Percentiles rank a stretch among this genome's conserved stretches.
Evolutionary conservation across 495 filamentous ascomycete genomes (phyloP).

Genomic region (Aeminium ludgeri): DNA sequence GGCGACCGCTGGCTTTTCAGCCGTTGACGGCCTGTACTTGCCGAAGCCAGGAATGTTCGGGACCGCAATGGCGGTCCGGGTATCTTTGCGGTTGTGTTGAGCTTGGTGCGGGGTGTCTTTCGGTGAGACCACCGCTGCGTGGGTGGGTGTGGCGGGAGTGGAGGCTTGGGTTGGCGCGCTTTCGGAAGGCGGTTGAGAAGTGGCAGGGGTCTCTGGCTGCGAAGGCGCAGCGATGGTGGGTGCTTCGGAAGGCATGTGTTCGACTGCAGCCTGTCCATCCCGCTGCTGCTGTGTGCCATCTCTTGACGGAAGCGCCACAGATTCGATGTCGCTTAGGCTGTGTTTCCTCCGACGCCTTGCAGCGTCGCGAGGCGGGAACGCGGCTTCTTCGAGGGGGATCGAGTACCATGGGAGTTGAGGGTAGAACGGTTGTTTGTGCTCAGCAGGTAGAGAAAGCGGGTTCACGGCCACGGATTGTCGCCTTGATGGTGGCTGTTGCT

Average conservation of each 20-base stretch:
- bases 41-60: slow-evolving; percentile 54
- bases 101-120: slow-evolving; percentile 18
- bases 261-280: slow-evolving; percentile 20
- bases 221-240: slow-evolving; percentile 27
- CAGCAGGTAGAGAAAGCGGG: slow-evolving; percentile 14
- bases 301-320: slow-evolving; percentile 36
- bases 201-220: slow-evolving; percentile 49
- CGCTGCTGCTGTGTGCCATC: slow-evolving; percentile 20
- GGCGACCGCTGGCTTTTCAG: slow-evolving; percentile 30
- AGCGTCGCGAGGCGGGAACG: slow-evolving; percentile 43
- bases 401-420: slow-evolving; percentile 77
- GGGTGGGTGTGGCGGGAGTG: slow-evolving; percentile 43
- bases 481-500: slow-evolving; percentile 6
- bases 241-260: slow-evolving; percentile 24
- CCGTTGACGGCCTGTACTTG: slow-evolving; percentile 31
- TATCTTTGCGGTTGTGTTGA: slow-evolving; percentile 28
- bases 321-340: slow-evolving; percentile 23
- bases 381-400: slow-evolving; percentile 33
- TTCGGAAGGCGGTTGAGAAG: slow-evolving; percentile 50
- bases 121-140: slow-evolving; percentile 14
- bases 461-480: slow-evolving; percentile 14
- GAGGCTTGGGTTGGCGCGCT: slow-evolving; percentile 51
- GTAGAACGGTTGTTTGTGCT: slow-evolving; percentile 33
- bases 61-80: slow-evolving; percentile 37
- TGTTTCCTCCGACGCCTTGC: slow-evolving; percentile 29